Evolutionary conservation across 768 basidiomycete genomes (phyloP).

Genomic region (Leccinum pellstonianum): DNA sequence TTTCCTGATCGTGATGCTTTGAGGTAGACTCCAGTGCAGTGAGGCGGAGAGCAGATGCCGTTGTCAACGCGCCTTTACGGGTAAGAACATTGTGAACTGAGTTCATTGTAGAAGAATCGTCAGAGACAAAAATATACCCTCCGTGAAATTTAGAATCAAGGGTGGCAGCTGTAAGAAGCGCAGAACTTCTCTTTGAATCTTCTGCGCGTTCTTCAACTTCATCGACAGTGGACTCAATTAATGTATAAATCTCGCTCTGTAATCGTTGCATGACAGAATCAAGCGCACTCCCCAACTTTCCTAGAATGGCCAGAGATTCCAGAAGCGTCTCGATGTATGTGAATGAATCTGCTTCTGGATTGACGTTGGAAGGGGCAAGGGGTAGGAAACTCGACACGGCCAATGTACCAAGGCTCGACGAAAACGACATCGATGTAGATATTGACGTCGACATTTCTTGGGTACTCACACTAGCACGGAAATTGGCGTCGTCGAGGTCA

Average conservation of each 20-base stretch:
- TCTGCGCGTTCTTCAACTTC: conserved; percentile 92
- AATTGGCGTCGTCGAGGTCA: conserved; percentile 51
- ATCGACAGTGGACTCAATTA: conserved; percentile 84
- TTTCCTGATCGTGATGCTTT: conserved; percentile 78
- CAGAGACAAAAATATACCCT: conserved; percentile 48
- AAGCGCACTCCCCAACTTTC: conserved; percentile 79
- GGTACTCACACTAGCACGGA: conserved; percentile 19
- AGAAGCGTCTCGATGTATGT: conserved; percentile 88
- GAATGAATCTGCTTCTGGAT: conserved; percentile 93
- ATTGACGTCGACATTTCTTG: conserved; percentile 24
- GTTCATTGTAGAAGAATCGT: conserved; percentile 15
- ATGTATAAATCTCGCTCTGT: conserved; percentile 74
- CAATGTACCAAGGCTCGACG: conserved; percentile 24
- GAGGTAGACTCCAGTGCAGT: conserved; percentile 71
- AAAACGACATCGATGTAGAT: conserved; percentile 24
- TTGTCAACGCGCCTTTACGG: conserved; percentile 30
- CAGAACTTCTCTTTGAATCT: conserved; percentile 57
- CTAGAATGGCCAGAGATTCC: conserved; percentile 90
- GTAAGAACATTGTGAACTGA: conserved; percentile 28
- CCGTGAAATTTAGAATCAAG: conserved; percentile 47
- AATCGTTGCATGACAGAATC: conserved; percentile 84
- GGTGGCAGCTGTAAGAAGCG: conserved; percentile 34
- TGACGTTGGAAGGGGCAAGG: conserved; percentile 35
- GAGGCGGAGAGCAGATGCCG: conserved; percentile 59
- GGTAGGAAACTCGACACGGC: conserved; percentile 22